Evolutionary conservation across 2,329 filamentous ascomycete species (phyloP), one percentile per base, ranked within the genome.

Genomic region (Cladosporium oxysporum): DNA sequence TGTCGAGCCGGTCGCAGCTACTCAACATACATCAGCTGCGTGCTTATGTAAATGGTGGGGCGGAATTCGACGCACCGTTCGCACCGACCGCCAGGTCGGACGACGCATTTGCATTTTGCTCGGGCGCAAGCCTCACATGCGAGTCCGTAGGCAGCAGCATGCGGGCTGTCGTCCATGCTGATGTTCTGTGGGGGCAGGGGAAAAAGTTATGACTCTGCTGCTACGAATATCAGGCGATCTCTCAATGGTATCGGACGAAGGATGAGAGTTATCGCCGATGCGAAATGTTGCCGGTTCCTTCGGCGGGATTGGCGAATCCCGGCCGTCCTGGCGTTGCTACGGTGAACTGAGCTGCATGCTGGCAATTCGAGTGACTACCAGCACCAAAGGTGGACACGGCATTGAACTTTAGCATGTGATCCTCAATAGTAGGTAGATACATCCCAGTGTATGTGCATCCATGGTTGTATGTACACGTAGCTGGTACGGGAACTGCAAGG

Each of bases 81-180:
- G 47, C 57, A 55, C 12, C 55, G 29, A 26, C 31, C 35, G 7
- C 57, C 29, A 14, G 14, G 10, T 8, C 28, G 37, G 37, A 52
- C 6, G 0, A 60, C 58, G 33, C 64, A 66, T 57, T 55, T 66
- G 47, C 59, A 53, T 16, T 66, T 66, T 8, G 58, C 58, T 18
- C 26, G n/a, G 21, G 47, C 49, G 31, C 64, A 66, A 31, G 57
- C 64, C 28, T 60, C 41, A 21, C 64, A 66, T 18, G 55, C 57
- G 18, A 59, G 64, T n/a, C 64, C 64, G 35, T 66, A 66, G n/a
- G 49, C 47, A 12, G 64, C 21, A 4, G 64, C n/a, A 3, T 59
- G 57, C 26, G 23, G 33, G 57, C 21, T 44, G 26, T 59, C 37
- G 12, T 26, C 57, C 21, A 37, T 59, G 33, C 37, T 59, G 33